phyloP scores from a whole-genome alignment of 2,329 filamentous ascomycete genomes.

The Diplocarpon rosae region DNA sequence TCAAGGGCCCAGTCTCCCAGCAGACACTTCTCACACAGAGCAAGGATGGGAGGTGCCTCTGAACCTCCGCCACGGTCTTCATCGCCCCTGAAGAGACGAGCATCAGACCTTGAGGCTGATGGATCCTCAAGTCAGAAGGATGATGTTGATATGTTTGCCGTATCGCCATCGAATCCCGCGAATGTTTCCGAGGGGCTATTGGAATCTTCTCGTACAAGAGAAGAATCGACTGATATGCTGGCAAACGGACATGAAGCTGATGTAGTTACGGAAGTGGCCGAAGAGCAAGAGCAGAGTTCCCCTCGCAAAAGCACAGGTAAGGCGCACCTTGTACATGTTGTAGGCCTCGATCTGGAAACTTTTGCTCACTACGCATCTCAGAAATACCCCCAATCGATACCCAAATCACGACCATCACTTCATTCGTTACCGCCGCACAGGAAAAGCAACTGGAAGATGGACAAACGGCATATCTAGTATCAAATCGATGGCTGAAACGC shows the following conservation, averaged over 20 bases:
- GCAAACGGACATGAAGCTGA: constrained; percentile 8
- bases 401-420: constrained; percentile 64
- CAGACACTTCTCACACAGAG: constrained; percentile 35
- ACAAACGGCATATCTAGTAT: constrained; percentile 69
- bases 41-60: constrained; percentile 49
- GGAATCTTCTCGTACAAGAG: constrained; percentile 7
- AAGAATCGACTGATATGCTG: constrained; percentile 20
- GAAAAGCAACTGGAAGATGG: constrained; percentile 49
- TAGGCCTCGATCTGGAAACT: background rate
- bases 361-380: constrained; percentile 7
- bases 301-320: background rate
- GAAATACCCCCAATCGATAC: constrained; percentile 43
- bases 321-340: background rate
- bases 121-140: constrained; percentile 19
- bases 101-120: constrained; percentile 31
- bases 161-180: constrained; percentile 9
- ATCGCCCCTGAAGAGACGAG: constrained; percentile 52
- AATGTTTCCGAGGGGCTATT: constrained; percentile 7
- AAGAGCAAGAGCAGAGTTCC: background rate
- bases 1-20: constrained; percentile 39
- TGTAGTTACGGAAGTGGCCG: background rate
- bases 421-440: constrained; percentile 41
- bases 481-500: constrained; percentile 64
- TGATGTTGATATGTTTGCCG: constrained; percentile 27
- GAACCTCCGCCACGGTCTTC: constrained; percentile 49